phyloP scores from a whole-genome alignment of 1,139 yeast species.

The Yamadazyma dendronema region DNA sequence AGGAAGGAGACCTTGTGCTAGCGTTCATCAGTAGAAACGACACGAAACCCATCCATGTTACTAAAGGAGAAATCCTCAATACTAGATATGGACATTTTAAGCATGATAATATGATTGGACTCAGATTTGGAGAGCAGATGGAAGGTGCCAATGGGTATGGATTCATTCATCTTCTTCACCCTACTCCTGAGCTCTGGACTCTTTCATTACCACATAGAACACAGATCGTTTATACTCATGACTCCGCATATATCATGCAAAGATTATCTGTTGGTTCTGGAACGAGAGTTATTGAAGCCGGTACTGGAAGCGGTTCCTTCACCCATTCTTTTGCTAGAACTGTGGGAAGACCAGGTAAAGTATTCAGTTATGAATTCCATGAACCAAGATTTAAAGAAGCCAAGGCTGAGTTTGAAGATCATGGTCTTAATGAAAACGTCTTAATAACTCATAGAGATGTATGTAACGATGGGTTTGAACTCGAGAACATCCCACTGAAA shows the following conservation, averaged over 20 bases:
- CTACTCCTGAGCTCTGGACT: constrained; percentile 96
- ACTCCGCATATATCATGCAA: constrained; percentile 86
- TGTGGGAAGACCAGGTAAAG: constrained; percentile 56
- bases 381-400: constrained; percentile 83
- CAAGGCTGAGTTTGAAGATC: constrained; percentile 66
- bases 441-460: constrained; percentile 88
- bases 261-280: constrained; percentile 73
- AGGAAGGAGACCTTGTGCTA: constrained; percentile 82
- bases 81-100: constrained; percentile 89
- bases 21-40: constrained; percentile 82
- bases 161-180: constrained; percentile 82
- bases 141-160: constrained; percentile 79
- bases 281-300: constrained; percentile 87
- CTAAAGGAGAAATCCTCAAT: constrained; percentile 59
- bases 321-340: constrained; percentile 91
- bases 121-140: constrained; percentile 81
- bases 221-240: constrained; percentile 96
- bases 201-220: constrained; percentile 93
- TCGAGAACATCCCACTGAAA: constrained; percentile 38
- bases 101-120: constrained; percentile 80
- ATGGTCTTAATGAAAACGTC: constrained; percentile 58
- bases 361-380: constrained; percentile 90
- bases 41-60: constrained; percentile 70
- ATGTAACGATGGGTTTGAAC: constrained; percentile 78
- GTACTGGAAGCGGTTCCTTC: constrained; percentile 96